phyloP scores from a whole-genome alignment of 1,284 basidiomycete genomes.

The Ustilago cynodontis region DNA sequence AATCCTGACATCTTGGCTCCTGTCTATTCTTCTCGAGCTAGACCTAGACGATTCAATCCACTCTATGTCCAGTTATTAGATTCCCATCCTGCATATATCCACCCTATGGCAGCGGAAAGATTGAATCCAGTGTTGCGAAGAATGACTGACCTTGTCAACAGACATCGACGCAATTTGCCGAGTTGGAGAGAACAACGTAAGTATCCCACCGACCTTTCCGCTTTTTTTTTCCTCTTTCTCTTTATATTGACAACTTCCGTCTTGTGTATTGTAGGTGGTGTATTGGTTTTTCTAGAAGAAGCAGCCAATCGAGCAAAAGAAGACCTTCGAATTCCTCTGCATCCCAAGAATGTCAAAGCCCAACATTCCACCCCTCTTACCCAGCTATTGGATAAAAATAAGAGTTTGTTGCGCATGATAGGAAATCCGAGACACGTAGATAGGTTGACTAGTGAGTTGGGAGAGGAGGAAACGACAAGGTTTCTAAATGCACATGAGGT shows the following conservation, averaged over 20 bases:
- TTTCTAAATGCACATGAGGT: not conserved
- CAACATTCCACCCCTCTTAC: not conserved
- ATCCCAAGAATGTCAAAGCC: constrained; percentile 22
- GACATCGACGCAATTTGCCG: not conserved
- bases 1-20: not conserved
- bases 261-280: too few species aligned
- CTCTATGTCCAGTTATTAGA: not conserved
- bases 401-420: not conserved
- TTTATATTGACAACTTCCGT: too few species aligned
- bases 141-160: not conserved
- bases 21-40: not conserved
- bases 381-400: not conserved
- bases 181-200: not conserved
- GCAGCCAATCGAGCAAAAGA: not conserved
- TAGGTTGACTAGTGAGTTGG: constrained; percentile 9
- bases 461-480: not conserved
- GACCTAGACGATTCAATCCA: not conserved
- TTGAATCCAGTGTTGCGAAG: not conserved
- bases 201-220: not conserved
- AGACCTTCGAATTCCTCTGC: constrained; percentile 8
- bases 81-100: not conserved
- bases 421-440: not conserved
- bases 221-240: not conserved
- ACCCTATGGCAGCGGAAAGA: not conserved
- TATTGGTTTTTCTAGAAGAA: not conserved